Evolutionary conservation across 225 moss, liverwort and hornwort genomes (phyloP), one percentile per base, ranked within the genome.

Genomic region (Bryoerythrophyllum caledonicum): DNA sequence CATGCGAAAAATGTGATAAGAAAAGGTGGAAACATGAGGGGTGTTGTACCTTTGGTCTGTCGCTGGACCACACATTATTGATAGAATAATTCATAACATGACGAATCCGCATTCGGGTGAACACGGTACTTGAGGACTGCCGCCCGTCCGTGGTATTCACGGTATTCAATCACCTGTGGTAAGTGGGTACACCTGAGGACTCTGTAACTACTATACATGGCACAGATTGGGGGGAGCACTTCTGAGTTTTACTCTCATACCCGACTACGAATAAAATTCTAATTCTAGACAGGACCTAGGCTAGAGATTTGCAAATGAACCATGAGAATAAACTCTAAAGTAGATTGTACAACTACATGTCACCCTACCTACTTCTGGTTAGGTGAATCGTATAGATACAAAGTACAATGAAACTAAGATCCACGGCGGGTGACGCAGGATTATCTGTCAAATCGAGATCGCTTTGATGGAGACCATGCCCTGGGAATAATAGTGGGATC

Each of bases 381-480:
- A 75, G 64, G 80, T 79, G 71, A 74, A 82, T 76, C 40, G 65
- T 82, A 60, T 54, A 72, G 48, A 54, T 78, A 78, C 79, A 85
- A 59, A 60, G 27, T 79, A 67, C 28, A 44, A 68, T 44, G 63
- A 72, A 69, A 75, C 59, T 23, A 43, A 76, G 54, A 73, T 23
- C 54, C 43, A 73, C 60, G 53, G 60, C 30, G 28, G 28, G 17
- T 54, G 67, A 60, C 70, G 53, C 56, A 72, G 32, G 75, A 70
- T 77, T 80, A 89, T 77, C 86, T 74, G 43, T 86, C 83, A 40
- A 74, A 81, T 65, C 81, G 79, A 8, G 77, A 70, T 60, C 85
- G 75, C 66, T 88, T 82, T 5, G 79, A 66, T 72, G 84, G 79
- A 82, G 82, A 80, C 82, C 79, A 82, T 67, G 84, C 74, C 71